Conservation (phyloP, 805 yeast genomes). For the Myxozyma sirexii region DNA sequence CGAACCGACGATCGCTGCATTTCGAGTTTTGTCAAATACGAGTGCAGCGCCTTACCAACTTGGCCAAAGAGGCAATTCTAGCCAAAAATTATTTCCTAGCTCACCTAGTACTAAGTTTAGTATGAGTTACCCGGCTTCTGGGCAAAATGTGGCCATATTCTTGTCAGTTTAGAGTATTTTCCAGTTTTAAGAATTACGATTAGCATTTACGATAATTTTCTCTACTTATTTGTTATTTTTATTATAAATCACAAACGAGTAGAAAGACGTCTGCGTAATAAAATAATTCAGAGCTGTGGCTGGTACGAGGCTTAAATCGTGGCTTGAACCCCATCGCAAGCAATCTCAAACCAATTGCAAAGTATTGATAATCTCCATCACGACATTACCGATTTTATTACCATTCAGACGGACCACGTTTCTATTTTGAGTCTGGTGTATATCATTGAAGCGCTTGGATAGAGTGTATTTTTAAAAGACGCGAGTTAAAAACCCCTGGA, state of each 20-base stretch:
- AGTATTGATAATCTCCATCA: not conserved
- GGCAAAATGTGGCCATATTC: not conserved
- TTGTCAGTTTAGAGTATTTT: not conserved
- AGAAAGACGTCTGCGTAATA: too few species aligned
- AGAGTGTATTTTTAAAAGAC: too few species aligned
- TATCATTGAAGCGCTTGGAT: too few species aligned
- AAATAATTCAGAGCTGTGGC: not conserved
- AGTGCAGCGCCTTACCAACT: constrained; percentile 37
- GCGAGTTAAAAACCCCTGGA: too few species aligned
- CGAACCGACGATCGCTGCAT: constrained; percentile 36
- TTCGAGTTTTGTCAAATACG: constrained; percentile 10
- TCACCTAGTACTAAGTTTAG: not conserved
- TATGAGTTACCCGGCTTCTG: not conserved
- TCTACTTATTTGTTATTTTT: too few species aligned
- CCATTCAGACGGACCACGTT: too few species aligned
- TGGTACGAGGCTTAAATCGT: not conserved
- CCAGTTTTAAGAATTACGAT: not conserved
- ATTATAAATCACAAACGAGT: not conserved
- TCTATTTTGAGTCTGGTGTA: too few species aligned
- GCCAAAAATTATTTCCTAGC: not conserved
- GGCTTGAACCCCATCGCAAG: not conserved
- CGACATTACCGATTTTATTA: not conserved
- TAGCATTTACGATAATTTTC: not conserved
- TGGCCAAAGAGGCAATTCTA: constrained; percentile 33
- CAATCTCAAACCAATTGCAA: too few species aligned